Evolutionary conservation across 129 eudicot species (phyloP).

Genomic region (Smallanthus sonchifolius): DNA sequence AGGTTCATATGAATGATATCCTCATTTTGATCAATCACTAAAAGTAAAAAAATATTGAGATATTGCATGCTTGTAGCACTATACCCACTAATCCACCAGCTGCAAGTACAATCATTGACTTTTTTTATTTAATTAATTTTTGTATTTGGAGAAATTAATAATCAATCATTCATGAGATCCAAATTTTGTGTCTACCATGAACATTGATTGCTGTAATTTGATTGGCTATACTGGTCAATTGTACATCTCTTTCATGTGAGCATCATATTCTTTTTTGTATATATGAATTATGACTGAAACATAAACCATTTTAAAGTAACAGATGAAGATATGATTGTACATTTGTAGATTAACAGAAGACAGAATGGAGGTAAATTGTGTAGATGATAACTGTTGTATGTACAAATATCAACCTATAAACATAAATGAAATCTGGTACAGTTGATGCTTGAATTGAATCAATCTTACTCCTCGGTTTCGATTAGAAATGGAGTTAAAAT

Average conservation of each 20-base stretch:
- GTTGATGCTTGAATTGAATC: slow-evolving; percentile 21
- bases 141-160: slow-evolving; percentile 1
- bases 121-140: neutral
- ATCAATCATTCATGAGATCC: slow-evolving; percentile 22
- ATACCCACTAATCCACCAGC: slow-evolving; percentile 28
- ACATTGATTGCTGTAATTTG: slow-evolving; percentile 11
- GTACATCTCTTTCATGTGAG: slow-evolving; percentile 13
- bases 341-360: no score
- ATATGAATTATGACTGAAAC: neutral
- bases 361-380: no score
- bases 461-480: slow-evolving; percentile 27
- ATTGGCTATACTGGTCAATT: slow-evolving; percentile 28
- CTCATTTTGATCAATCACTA: slow-evolving; percentile 23
- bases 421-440: slow-evolving; percentile 12
- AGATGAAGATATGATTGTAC: no score
- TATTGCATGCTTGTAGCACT: slow-evolving; percentile 23
- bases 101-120: slow-evolving; percentile 32
- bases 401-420: slow-evolving; percentile 21
- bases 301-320: neutral
- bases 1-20: slow-evolving; percentile 28
- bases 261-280: slow-evolving; percentile 1
- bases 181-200: slow-evolving; percentile 12
- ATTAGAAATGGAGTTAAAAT: slow-evolving; percentile 78
- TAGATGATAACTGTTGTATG: slow-evolving; percentile 1
- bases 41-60: slow-evolving; percentile 19